These are phyloP conservation scores for Epicoccum sorghinum DNA, from an alignment of 2,329 filamentous ascomycete genomes.

Conservation along the genomic window DNA sequence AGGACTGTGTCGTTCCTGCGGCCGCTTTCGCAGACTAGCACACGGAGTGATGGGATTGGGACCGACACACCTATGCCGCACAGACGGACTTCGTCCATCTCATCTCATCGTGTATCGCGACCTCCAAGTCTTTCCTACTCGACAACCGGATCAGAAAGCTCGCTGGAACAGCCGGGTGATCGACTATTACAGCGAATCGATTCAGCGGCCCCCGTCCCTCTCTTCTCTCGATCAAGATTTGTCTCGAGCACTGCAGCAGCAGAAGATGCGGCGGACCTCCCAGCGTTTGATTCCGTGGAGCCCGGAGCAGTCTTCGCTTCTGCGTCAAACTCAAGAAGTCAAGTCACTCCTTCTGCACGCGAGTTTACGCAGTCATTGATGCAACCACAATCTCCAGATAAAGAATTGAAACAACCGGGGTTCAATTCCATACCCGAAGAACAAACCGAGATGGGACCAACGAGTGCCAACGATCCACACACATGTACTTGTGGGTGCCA, in stretches of 20 bases:
- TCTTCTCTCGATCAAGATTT: neutral
- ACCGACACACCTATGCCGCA: constrained; percentile 16
- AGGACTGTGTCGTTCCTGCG: constrained; percentile 40
- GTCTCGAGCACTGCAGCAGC: neutral
- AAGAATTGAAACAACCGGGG: neutral
- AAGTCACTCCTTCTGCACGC: too few relatives aligned
- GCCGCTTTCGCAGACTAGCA: constrained; percentile 31
- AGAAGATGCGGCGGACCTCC: too few relatives aligned
- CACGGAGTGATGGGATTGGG: constrained; percentile 16
- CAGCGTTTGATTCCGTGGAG: too few relatives aligned
- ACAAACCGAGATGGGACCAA: neutral
- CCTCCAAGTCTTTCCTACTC: constrained; percentile 33
- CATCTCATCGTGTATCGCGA: constrained; percentile 26
- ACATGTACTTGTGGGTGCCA: constrained; percentile 23
- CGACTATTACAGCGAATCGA: neutral
- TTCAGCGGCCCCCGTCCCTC: constrained; percentile 9
- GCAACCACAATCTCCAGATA: neutral
- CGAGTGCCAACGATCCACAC: neutral
- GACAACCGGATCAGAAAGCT: constrained; percentile 30
- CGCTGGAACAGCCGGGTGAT: constrained; percentile 7
- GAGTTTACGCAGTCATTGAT: too few relatives aligned
- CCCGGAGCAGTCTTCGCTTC: too few relatives aligned
- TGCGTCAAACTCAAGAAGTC: too few relatives aligned
- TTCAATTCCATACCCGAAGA: neutral
- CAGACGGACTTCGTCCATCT: constrained; percentile 26